Evolutionary conservation across 768 basidiomycete genomes (phyloP).

Genomic region (Auricularia auricula-judae): DNA sequence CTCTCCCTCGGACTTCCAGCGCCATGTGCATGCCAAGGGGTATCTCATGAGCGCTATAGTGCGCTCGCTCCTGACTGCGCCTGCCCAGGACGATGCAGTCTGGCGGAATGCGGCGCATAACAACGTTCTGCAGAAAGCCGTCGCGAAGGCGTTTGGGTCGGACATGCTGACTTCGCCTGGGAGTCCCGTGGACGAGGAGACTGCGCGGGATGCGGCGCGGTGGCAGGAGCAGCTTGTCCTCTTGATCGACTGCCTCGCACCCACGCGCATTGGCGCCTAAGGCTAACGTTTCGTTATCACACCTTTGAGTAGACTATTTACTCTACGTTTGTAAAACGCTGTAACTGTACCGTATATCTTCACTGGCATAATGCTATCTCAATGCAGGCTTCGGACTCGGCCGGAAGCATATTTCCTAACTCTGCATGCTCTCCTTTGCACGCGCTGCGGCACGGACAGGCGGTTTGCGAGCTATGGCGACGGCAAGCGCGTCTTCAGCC

Average conservation of each 20-base stretch:
- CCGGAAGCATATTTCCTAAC: not conserved
- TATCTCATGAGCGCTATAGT: not conserved
- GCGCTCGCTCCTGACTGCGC: not conserved
- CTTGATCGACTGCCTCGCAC: not conserved
- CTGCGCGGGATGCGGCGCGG: not conserved
- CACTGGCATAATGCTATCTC: too few relatives aligned
- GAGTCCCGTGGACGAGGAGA: not conserved
- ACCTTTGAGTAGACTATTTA: too few relatives aligned
- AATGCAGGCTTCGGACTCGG: too few relatives aligned
- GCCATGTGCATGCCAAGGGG: not conserved
- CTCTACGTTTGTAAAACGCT: too few relatives aligned
- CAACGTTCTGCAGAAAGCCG: not conserved
- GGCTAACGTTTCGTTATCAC: too few relatives aligned
- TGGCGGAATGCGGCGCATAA: not conserved
- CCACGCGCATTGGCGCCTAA: too few relatives aligned
- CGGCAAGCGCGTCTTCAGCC: not conserved
- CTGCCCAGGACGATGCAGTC: not conserved
- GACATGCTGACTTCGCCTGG: not conserved
- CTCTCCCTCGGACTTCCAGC: not conserved
- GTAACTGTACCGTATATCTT: too few relatives aligned
- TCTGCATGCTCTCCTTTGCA: not conserved
- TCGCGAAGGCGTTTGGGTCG: not conserved
- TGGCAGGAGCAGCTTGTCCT: not conserved
- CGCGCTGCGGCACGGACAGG: not conserved
- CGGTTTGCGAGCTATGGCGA: conserved; percentile 4